Evolutionary conservation across 1,284 basidiomycete species (phyloP), one percentile per base, ranked within the genome.

Genomic region (Leccinum fuscescens): DNA sequence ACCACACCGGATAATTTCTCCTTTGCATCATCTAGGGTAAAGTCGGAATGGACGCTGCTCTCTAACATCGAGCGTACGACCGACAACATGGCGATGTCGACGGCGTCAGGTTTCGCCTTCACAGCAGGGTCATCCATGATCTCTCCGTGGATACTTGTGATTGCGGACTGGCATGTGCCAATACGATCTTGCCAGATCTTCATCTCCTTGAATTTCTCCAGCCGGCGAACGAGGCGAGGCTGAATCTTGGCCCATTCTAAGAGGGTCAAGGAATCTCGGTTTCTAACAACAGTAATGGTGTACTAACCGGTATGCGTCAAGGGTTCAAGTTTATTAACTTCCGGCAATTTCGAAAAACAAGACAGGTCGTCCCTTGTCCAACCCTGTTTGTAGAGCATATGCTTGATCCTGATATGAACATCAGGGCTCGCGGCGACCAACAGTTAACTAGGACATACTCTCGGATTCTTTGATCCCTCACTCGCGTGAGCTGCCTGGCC

Each of bases 221-320:
- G 20, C 61, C 54, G 55, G 6, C 17, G 14, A 24, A 55, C 6
- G 15, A 66, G 27, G 14, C 31, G 8, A 2, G 60, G 64, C 3
- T n/a, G 27, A 17, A 67, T 67, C 50, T 57, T 11, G 17, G 17
- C n/a, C 66, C 64, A 65, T 50, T 63, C 64, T 65, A 39, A 17
- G 48, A 33, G 2, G 2, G 1, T 39, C 27, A 42, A 7, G 29
- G 44, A 24, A 22, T 22, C 14, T 17, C 8, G 8, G 29, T 31
- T 31, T 31, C 29, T 31, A 1, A 31, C 29, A 31, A 31, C 29
- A 31, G 29, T 8, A 4, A 17, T 15, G 24, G 48, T 3, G 14
- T 6, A 55, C 66, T 67, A 39, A 67, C 64, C 64, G 9, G 44
- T 3, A 22, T 60, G 35, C 2, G 64, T 65, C 37, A 66, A 17